These are phyloP conservation scores for Torrubiellomyces zombiae DNA, from an alignment of 2,329 filamentous ascomycete genomes.

Conservation along the genomic window DNA sequence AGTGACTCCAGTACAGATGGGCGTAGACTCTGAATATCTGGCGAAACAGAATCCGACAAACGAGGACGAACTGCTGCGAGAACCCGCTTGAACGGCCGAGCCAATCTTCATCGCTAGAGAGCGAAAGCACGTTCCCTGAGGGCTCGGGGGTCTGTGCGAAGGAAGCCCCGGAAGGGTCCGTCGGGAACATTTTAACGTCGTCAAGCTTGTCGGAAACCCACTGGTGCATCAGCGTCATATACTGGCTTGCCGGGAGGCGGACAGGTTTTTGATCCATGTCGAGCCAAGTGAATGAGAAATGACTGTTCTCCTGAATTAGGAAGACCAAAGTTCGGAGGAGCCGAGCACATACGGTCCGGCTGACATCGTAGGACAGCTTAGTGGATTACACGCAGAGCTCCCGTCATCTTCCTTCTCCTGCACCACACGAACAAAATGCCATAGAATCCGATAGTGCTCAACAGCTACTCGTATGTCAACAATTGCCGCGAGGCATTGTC, in stretches of 20 bases:
- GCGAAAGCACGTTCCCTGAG: too few relatives aligned
- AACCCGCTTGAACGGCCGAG: slow-evolving; percentile 79
- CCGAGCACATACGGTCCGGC: slow-evolving; percentile 53
- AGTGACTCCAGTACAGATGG: slow-evolving; percentile 91
- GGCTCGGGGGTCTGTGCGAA: slow-evolving; percentile 38
- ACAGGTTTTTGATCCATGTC: slow-evolving; percentile 56
- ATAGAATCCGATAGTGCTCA: slow-evolving; percentile 78
- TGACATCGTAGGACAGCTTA: slow-evolving; percentile 79
- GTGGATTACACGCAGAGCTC: slow-evolving; percentile 64
- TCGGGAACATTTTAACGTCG: slow-evolving; percentile 71
- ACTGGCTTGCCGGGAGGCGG: slow-evolving; percentile 74
- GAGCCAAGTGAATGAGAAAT: slow-evolving; percentile 91
- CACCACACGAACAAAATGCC: slow-evolving; percentile 77
- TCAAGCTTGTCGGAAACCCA: slow-evolving; percentile 91
- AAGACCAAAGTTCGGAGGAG: not conserved
- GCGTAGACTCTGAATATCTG: slow-evolving; percentile 96
- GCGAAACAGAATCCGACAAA: slow-evolving; percentile 78
- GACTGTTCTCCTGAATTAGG: slow-evolving; percentile 24
- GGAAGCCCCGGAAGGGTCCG: slow-evolving; percentile 50
- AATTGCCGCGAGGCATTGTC: not conserved
- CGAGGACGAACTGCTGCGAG: slow-evolving; percentile 64
- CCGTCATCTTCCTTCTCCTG: slow-evolving; percentile 72
- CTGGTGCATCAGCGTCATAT: slow-evolving; percentile 81
- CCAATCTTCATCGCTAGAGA: too few relatives aligned
- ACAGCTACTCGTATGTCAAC: slow-evolving; percentile 37